Conservation (phyloP, 495 filamentous ascomycete species). For the Margaritispora aquatica region DNA sequence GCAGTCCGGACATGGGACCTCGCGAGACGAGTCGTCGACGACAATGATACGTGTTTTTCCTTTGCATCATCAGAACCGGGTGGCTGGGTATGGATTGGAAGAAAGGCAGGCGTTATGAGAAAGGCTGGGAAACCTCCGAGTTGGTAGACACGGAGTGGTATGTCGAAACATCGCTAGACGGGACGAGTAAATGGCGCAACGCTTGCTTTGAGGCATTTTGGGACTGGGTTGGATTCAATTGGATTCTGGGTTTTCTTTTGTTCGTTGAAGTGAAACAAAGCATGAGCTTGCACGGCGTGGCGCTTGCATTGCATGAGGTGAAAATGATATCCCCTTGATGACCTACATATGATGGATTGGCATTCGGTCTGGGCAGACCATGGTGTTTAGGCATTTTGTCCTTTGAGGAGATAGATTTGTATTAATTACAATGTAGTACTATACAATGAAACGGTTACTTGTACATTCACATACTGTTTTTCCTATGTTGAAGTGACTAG, state of each 20-base stretch:
- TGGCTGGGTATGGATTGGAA: constrained; percentile 1
- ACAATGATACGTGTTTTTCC: constrained; percentile 21
- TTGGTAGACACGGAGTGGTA: neutral
- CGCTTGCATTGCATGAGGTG: constrained; percentile 17
- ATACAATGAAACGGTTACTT: constrained; percentile 6
- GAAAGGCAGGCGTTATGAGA: neutral
- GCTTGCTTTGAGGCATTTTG: neutral
- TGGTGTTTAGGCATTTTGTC: neutral
- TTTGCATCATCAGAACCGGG: too few relatives aligned
- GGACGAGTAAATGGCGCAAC: neutral
- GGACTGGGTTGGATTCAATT: constrained; percentile 3
- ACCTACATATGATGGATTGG: constrained; percentile 17
- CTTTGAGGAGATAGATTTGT: constrained; percentile 14
- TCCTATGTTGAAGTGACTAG: too few relatives aligned
- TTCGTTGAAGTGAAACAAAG: neutral
- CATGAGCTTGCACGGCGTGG: constrained; percentile 7
- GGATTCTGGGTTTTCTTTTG: neutral
- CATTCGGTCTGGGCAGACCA: neutral
- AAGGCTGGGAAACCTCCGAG: too few relatives aligned
- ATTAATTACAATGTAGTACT: constrained; percentile 13
- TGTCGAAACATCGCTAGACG: neutral
- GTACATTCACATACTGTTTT: neutral
- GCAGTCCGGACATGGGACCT: constrained; percentile 29
- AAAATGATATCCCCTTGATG: constrained; percentile 14
- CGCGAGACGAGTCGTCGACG: constrained; percentile 39